Evolutionary conservation across 2,329 filamentous ascomycete genomes (phyloP).

Genomic region (Aspergillus spinulosporus): DNA sequence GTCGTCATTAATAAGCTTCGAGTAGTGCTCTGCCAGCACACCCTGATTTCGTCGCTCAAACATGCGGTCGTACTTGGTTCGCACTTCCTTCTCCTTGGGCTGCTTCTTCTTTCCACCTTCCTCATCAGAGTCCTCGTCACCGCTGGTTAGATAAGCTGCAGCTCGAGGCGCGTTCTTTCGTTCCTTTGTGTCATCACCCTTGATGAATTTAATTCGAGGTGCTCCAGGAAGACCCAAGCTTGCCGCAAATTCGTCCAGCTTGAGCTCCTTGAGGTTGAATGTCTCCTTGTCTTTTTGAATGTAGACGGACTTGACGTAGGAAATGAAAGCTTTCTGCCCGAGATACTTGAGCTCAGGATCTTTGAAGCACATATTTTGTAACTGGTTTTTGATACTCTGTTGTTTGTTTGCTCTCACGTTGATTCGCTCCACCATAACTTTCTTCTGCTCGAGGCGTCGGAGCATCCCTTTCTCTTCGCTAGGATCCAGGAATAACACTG

Average conservation of each 20-base stretch:
- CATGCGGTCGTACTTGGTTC: constrained; percentile 97
- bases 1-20: constrained; percentile 73
- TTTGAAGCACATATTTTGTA: constrained; percentile 96
- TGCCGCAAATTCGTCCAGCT: constrained; percentile 80
- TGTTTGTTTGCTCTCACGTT: constrained; percentile 89
- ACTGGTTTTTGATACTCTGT: constrained; percentile 75
- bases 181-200: constrained; percentile 82
- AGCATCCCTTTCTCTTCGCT: constrained; percentile 93
- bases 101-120: constrained; percentile 55
- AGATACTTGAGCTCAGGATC: constrained; percentile 92
- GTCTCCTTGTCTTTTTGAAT: constrained; percentile 89
- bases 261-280: constrained; percentile 79
- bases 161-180: constrained; percentile 81
- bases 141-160: constrained; percentile 60
- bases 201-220: constrained; percentile 89
- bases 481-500: constrained; percentile 87
- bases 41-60: constrained; percentile 96
- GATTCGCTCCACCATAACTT: constrained; percentile 82
- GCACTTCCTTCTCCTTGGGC: constrained; percentile 64
- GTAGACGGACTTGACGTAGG: constrained; percentile 80
- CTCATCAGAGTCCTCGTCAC: constrained; percentile 49
- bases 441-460: constrained; percentile 79
- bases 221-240: constrained; percentile 88
- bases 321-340: constrained; percentile 93
- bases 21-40: constrained; percentile 90